Percentiles rank a stretch among this genome's conserved stretches.
Conservation (phyloP, 2,329 filamentous ascomycete species). For the Chaetomium strumarium region DNA sequence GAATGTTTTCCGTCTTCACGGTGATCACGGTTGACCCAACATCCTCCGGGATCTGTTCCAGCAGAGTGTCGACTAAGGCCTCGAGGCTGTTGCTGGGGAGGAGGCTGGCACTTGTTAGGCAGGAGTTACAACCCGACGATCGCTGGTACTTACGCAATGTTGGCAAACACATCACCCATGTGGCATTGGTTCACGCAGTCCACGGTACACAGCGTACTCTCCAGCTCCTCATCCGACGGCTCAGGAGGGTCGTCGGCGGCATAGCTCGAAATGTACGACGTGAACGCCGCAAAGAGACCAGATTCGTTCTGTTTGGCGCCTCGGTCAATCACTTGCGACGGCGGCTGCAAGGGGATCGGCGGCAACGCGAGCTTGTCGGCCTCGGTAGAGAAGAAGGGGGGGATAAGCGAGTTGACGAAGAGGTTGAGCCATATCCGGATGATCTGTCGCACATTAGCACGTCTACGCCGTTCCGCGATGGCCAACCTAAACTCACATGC, state of each 20-base stretch:
- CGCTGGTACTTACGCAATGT: slow-evolving; percentile 60
- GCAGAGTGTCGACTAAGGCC: slow-evolving; percentile 61
- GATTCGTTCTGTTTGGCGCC: slow-evolving; percentile 71
- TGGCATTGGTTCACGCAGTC: slow-evolving; percentile 90
- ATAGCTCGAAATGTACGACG: slow-evolving; percentile 97
- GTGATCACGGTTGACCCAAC: slow-evolving; percentile 71
- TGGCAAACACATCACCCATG: slow-evolving; percentile 74
- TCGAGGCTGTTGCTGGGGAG: slow-evolving; percentile 35
- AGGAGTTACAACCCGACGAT: too few species aligned
- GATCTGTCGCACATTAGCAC: slow-evolving; percentile 50
- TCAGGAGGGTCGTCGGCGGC: slow-evolving; percentile 96
- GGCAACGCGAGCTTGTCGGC: slow-evolving; percentile 64
- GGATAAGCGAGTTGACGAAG: slow-evolving; percentile 90
- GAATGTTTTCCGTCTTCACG: slow-evolving; percentile 78
- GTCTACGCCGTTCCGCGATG: slow-evolving; percentile 24
- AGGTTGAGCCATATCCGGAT: slow-evolving; percentile 91
- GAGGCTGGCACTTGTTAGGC: slow-evolving; percentile 28
- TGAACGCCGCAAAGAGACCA: slow-evolving; percentile 88
- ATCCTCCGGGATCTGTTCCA: slow-evolving; percentile 83
- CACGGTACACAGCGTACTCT: slow-evolving; percentile 89
- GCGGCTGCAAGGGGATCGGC: slow-evolving; percentile 81
- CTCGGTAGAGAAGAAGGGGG: slow-evolving; percentile 63
- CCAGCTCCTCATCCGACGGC: slow-evolving; percentile 92
- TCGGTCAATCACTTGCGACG: slow-evolving; percentile 88
- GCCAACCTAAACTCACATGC: slow-evolving; percentile 49